Base-by-base conservation (phyloP, 2,329 filamentous ascomycete genomes). In the Colletotrichum shisoi region DNA sequence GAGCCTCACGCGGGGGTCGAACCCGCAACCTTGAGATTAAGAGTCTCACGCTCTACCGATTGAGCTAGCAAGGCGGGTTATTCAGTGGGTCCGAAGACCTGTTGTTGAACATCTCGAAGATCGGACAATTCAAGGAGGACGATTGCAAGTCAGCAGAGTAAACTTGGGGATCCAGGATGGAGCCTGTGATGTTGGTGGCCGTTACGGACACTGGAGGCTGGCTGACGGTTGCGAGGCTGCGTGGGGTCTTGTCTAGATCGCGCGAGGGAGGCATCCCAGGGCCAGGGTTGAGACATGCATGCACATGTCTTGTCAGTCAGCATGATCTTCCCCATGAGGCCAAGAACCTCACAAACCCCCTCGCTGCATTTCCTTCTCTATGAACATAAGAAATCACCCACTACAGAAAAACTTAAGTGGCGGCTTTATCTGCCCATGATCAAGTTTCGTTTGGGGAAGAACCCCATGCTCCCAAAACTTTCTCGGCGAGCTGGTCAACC, bases 41-140 rank as follows among this genome's bases (percentile, higher is more conserved):
- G 87, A 89, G 87, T 89, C 87, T 88, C 83, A 89, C 87, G 87
- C 87, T 89, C 87, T 89, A 89, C 85, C 85, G 84, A 87, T 87
- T 88, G 85, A 87, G 85, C 85, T 87, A 88, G 82, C 83, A 59
- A 59, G 57, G 57, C 57, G 57, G 45, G 57, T 51, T 7, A 12
- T n/a, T 11, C 8, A 12, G 4, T n/a, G 15, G 48, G 34, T 51
- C 45, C 15, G 27, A 5, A 49, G 46, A 27, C n/a, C 27, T 27
- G 48, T 12, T 34, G 48, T 51, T 51, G 24, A 3, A 1, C 6
- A 4, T 0, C 0, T 0, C 9, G 2, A 5, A 2, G 1, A 34
- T 8, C 15, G 17, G 6, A 11, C 27, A 19, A 2, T 17, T 11
- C 17, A 34, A 51, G 3, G n/a, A 2, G 17, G 4, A 4, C 34